Percentiles rank a stretch among this genome's conserved stretches.
Conservation (phyloP, 1,284 basidiomycete genomes). For the Austroboletus olivaceoglutinosus region DNA sequence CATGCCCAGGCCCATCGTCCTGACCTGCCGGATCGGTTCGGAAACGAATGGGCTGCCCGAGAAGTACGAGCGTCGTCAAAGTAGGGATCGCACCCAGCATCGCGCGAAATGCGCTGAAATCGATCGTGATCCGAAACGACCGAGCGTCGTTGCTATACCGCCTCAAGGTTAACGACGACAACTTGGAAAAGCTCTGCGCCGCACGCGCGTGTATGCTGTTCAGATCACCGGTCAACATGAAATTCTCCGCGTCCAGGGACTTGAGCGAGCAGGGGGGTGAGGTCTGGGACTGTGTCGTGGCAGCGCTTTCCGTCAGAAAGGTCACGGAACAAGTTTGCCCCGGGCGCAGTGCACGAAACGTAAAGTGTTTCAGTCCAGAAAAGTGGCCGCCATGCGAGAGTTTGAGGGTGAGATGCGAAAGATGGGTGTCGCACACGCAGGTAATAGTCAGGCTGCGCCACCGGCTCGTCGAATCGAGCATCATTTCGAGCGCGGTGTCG, state of each 20-base stretch:
- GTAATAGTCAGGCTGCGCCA: constrained; percentile 29
- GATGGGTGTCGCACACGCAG: constrained; percentile 27
- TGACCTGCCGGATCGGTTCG: constrained; percentile 13
- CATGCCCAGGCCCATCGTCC: not conserved
- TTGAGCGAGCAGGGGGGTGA: constrained; percentile 18
- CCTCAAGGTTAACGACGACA: constrained; percentile 29
- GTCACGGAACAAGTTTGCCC: constrained; percentile 29
- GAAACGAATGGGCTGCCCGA: constrained; percentile 30
- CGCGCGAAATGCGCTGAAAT: constrained; percentile 26
- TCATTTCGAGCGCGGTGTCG: constrained; percentile 25
- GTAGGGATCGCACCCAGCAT: constrained; percentile 25
- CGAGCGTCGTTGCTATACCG: constrained; percentile 29
- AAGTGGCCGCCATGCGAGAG: constrained; percentile 20
- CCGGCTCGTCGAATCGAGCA: constrained; percentile 26
- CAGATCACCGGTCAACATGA: constrained; percentile 23
- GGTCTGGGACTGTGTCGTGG: not conserved
- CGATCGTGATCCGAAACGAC: constrained; percentile 29
- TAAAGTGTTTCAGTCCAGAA: constrained; percentile 26
- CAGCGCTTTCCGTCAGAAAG: constrained; percentile 22
- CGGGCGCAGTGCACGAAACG: constrained; percentile 31
- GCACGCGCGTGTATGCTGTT: constrained; percentile 13
- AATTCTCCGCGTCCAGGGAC: constrained; percentile 31
- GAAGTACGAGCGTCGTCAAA: constrained; percentile 26
- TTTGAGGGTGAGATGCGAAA: constrained; percentile 30
- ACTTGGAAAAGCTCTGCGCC: constrained; percentile 18